Base-by-base conservation (phyloP, 805 yeast genomes). In the Teunomyces pallodes region DNA sequence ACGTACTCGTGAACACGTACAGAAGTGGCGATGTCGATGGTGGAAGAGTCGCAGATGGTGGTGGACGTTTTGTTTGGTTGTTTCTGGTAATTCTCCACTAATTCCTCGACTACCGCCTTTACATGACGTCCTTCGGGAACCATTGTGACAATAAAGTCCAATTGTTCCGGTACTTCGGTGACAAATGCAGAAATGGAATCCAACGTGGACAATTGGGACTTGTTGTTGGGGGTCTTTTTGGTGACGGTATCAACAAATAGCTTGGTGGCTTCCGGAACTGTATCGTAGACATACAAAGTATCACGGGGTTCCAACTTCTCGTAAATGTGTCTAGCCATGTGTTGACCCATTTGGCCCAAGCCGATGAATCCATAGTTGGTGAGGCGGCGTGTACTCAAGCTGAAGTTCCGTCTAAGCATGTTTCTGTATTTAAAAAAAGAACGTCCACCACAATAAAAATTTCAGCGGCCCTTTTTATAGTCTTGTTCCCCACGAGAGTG, bases 281-380 rank as follows among this genome's bases (percentile, higher is more conserved):
- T 64, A 56, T 79, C 83, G 54, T 69, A 69, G 8, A 79, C 77
- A 35, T 71, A 67, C 45, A 77, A 62, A 30, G 61, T 58, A 46
- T 79, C 82, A 10, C 52, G 46, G 0, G 70, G 60, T 33, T 62
- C 64, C 48, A 74, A 57, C 46, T 71, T 65, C 47, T 66, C 64
- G 55, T 72, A 68, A 28, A 79, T 64, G 54, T 79, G 80, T 48
- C 69, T 61, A 14, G 82, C 82, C 83, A 79, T 79, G 54, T 75
- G 76, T 45, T 72, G 76, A 45, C 83, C 81, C 83, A 79, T 79
- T 47, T 75, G 77, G 28, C 83, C 83, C 28, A 79, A 65, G n/a
- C 83, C 83, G 36, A 79, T 72, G 63, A 79, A 79, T 27, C 83
- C 83, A 54, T 74, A 78, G 39, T 51, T 55, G 36, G 63, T 54